phyloP scores from a whole-genome alignment of 164 flowering plant genomes.

The Chloranthus sessilifolius region DNA sequence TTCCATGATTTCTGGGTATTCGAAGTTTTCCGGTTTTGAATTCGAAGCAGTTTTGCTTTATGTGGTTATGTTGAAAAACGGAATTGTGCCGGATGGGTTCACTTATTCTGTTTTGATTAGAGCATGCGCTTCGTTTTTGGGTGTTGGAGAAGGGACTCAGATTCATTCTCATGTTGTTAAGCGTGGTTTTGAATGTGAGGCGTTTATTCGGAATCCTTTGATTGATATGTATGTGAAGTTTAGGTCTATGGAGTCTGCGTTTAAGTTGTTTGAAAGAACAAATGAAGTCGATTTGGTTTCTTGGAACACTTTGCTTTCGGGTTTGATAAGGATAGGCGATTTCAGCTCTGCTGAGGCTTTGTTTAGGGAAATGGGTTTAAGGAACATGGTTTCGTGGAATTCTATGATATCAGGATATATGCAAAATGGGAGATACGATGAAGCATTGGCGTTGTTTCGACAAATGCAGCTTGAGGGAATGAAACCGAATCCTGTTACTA shows the following conservation, averaged over 20 bases:
- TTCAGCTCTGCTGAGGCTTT: slow-evolving; percentile 12
- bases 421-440: slow-evolving; percentile 26
- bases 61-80: slow-evolving; percentile 9
- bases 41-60: slow-evolving; percentile 12
- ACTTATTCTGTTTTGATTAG: slow-evolving; percentile 14
- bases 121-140: slow-evolving; percentile 10
- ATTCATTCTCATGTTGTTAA: slow-evolving; percentile 16
- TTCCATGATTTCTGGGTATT: slow-evolving; percentile 17
- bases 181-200: slow-evolving; percentile 20
- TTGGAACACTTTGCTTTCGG: slow-evolving; percentile 38
- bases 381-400: slow-evolving; percentile 22
- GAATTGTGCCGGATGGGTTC: slow-evolving; percentile 12
- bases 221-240: slow-evolving; percentile 29
- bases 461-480: slow-evolving; percentile 34
- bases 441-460: slow-evolving; percentile 39
- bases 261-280: slow-evolving; percentile 28
- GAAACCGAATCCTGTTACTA: slow-evolving; percentile 30
- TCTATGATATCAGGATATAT: slow-evolving; percentile 47
- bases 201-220: slow-evolving; percentile 18
- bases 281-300: slow-evolving; percentile 27
- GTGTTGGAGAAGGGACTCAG: slow-evolving; percentile 11
- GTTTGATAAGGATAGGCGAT: slow-evolving; percentile 13
- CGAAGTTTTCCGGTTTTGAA: slow-evolving; percentile 4
- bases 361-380: slow-evolving; percentile 15
- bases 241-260: slow-evolving; percentile 21